Percentiles rank a stretch among this genome's conserved stretches.
phyloP scores from a whole-genome alignment of 2,329 filamentous ascomycete species.

The Phyllachora maydis region DNA sequence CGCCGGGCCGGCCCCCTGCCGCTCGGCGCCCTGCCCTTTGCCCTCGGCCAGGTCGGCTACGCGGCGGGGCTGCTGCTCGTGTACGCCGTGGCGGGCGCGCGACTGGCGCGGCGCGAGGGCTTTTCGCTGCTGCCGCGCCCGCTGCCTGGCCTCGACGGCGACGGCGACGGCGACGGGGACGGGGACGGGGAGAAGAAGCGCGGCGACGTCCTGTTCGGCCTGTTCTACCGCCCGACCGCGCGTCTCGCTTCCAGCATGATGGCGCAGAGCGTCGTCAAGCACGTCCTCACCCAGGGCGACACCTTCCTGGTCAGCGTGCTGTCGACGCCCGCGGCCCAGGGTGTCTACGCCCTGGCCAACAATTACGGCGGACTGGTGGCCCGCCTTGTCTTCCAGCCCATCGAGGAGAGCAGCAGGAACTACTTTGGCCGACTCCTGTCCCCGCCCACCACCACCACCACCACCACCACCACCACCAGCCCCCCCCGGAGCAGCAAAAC shows the following conservation, averaged over 20 bases:
- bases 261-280: constrained; percentile 76
- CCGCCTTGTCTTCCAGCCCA: constrained; percentile 76
- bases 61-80: constrained; percentile 45
- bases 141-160: constrained; percentile 9
- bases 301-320: constrained; percentile 68
- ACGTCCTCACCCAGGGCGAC: constrained; percentile 85
- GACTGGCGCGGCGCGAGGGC: constrained; percentile 29
- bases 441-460: constrained; percentile 8
- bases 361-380: constrained; percentile 88
- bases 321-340: constrained; percentile 61
- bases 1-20: constrained; percentile 20
- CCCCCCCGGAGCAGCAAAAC: constrained; percentile 6
- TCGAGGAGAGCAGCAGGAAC: constrained; percentile 82
- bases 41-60: constrained; percentile 67
- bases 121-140: constrained; percentile 47
- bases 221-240: constrained; percentile 51
- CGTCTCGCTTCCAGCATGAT: constrained; percentile 64
- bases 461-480: constrained; percentile 29
- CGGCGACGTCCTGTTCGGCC: constrained; percentile 26
- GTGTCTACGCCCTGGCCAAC: constrained; percentile 77
- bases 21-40: constrained; percentile 71
- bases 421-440: constrained; percentile 69
- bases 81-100: constrained; percentile 43
- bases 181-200: background rate
- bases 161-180: background rate